These are phyloP conservation scores for Herpetospermum pedunculosum DNA, from an alignment of 306 rosid species.

Conservation along the genomic window DNA sequence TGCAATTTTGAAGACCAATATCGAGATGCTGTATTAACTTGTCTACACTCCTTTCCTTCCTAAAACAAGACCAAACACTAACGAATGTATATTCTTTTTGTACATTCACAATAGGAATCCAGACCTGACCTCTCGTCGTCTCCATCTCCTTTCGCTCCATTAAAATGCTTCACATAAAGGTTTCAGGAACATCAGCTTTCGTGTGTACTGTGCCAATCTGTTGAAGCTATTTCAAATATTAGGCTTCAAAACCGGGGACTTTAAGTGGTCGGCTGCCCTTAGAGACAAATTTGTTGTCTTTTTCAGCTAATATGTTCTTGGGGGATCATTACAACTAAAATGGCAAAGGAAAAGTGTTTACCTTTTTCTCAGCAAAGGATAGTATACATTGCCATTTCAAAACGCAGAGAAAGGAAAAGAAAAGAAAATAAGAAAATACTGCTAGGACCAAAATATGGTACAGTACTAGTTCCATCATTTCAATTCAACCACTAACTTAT, in stretches of 20 bases:
- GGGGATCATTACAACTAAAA: not conserved
- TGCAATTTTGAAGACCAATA: not conserved
- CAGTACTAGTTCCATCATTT: conserved; percentile 6
- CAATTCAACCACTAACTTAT: conserved; percentile 19
- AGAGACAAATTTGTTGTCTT: not conserved
- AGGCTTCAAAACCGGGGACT: not conserved
- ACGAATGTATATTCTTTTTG: not conserved
- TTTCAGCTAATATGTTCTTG: not conserved
- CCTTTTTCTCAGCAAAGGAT: not conserved
- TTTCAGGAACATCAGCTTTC: not conserved
- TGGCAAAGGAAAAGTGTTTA: conserved; percentile 1
- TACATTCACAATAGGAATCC: not conserved
- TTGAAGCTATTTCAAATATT: not conserved
- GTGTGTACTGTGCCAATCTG: not conserved
- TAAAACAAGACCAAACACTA: not conserved
- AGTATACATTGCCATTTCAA: not conserved
- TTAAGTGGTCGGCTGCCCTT: not conserved
- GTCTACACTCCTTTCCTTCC: not conserved
- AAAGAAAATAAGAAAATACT: not conserved
- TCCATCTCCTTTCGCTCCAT: not conserved
- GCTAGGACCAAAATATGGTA: not conserved
- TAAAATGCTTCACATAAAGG: not conserved
- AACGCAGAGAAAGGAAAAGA: not conserved
- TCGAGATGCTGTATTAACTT: not conserved
- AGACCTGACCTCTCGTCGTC: not conserved